phyloP scores from a whole-genome alignment of 83 land plant species.

The Larix sibirica region DNA sequence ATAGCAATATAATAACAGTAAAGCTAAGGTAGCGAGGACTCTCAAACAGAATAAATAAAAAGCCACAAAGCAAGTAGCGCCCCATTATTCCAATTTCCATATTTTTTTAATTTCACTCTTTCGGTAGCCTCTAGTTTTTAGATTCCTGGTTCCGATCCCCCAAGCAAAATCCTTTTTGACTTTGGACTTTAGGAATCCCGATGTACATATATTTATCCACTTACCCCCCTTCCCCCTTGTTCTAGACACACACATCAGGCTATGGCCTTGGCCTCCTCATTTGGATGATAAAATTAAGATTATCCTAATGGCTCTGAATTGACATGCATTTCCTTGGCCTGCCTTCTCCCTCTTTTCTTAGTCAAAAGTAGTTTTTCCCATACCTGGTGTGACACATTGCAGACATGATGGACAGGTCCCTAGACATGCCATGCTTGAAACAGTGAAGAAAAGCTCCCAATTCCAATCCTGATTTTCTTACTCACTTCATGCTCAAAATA shows the following conservation, averaged over 20 bases:
- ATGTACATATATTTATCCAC: background rate
- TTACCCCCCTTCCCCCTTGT: background rate
- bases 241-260: background rate
- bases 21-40: constrained; percentile 1
- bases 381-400: too few species aligned
- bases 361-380: constrained; percentile 1
- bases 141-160: too few species aligned
- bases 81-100: background rate
- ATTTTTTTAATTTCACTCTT: background rate
- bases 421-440: background rate
- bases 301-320: background rate
- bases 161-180: too few species aligned
- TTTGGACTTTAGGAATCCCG: too few species aligned
- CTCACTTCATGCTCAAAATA: background rate
- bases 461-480: background rate
- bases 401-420: too few species aligned
- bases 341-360: background rate
- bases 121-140: background rate
- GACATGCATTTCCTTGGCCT: background rate
- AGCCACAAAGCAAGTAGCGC: background rate
- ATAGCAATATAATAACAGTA: background rate
- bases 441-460: background rate
- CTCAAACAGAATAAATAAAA: background rate
- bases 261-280: background rate
- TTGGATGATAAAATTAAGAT: background rate